A percentile compares a stretch with the other conserved stretches of the same genome.
Conservation (phyloP, 2,329 filamentous ascomycete species). For the Aspergillus hiratsukae region DNA sequence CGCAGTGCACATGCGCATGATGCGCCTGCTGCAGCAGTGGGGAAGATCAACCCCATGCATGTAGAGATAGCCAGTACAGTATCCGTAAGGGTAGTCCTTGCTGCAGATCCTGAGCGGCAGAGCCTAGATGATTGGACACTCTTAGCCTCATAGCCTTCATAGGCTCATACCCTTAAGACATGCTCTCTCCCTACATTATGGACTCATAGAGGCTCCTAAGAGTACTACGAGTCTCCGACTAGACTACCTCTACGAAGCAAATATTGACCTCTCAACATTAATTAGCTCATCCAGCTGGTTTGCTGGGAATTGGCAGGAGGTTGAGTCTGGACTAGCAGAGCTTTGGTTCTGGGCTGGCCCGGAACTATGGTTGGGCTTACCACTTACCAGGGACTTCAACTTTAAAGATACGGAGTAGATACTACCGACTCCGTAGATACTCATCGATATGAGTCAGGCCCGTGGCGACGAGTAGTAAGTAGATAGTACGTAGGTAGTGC, state of each 20-base stretch:
- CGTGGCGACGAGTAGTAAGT: no score
- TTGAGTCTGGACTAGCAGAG: not conserved
- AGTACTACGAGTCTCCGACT: no score
- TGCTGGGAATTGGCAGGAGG: not conserved
- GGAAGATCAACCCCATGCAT: not conserved
- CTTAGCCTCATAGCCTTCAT: not conserved
- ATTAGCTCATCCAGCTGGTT: no score
- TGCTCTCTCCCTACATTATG: not conserved
- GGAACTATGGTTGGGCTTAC: not conserved
- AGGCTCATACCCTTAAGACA: not conserved
- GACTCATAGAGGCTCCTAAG: not conserved
- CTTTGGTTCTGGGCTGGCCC: not conserved
- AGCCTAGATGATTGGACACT: not conserved
- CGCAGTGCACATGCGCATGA: constrained; percentile 2
- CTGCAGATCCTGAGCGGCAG: not conserved
- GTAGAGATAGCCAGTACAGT: not conserved
- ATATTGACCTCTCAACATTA: no score
- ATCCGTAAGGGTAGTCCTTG: not conserved
- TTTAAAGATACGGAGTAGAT: no score
- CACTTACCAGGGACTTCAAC: no score
- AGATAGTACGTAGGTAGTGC: not conserved
- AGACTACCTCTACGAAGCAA: no score
- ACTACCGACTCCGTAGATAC: no score
- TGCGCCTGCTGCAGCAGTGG: not conserved
- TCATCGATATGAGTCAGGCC: no score